Base-by-base conservation (phyloP, 176 grass and related monocot species). In the Panicum miliaceum region DNA sequence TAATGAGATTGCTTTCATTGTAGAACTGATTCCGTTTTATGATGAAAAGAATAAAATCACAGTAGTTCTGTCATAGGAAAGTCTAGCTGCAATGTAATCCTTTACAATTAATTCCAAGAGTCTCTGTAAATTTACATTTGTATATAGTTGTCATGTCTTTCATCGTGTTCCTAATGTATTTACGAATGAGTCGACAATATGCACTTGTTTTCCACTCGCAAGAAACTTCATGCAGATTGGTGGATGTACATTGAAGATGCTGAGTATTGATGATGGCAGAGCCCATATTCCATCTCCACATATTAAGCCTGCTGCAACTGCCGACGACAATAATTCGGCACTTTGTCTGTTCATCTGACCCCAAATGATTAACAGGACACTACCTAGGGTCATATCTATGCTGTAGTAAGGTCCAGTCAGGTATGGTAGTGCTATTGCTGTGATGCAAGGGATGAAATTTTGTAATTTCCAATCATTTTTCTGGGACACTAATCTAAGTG, bases 211-310 rank as follows among this genome's bases (percentile, higher is more conserved):
- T 79, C 81, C 80, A 60, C 80, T 63, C 0, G 75, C 38, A 51
- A 87, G 51, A 22, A 90, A 90, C 60, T 84, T 90, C 89, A 90
- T 90, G 75, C 89, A 90, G n/a, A 90, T 90, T 4, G 89, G 89
- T 69, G 89, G 89, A 3, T 75, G 5, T 50, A 90, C 80, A 20
- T 82, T 75, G 25, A 68, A 73, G 16, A 87, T 68, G 7, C 7
- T 54, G 8, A 90, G 51, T n/a, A 87, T 1, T 11, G 80, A 68
- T 19, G 67, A 60, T 14, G 89, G 84, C 7, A 90, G 26, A 7
- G 54, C 12, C 47, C 65, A 91, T 20, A 91, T 8, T 27, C 85
- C 89, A 35, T 87, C 89, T 11, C 85, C 89, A 54, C 85, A 76
- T 22, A 87, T 87, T 16, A 91, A 41, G 23, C 89, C 89, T 53